A percentile compares a stretch with the other conserved stretches of the same genome.
Evolutionary conservation across 257 asterid species (phyloP).

Genomic region (Solanum megistacrolobum): DNA sequence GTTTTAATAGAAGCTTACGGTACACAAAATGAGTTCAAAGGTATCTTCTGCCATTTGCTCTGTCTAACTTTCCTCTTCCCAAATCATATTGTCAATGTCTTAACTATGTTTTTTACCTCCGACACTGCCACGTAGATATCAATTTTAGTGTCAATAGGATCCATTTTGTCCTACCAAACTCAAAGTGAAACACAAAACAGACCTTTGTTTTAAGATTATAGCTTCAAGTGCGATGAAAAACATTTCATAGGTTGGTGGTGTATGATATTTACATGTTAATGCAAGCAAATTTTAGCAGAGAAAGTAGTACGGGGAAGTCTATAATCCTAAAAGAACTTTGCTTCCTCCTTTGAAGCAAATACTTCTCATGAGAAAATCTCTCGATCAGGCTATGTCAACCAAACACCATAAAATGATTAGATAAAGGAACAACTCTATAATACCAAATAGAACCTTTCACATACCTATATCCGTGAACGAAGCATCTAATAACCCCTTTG

Average conservation of each 20-base stretch:
- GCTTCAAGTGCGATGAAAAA: neutral
- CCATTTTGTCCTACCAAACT: neutral
- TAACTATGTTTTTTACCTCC: neutral
- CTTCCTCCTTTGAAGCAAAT: neutral
- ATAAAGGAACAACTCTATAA: neutral
- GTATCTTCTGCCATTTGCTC: neutral
- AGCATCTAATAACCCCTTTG: neutral
- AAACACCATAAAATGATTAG: neutral
- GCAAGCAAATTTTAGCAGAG: neutral
- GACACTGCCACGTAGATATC: neutral
- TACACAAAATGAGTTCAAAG: neutral
- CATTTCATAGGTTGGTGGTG: neutral
- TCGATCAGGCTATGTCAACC: neutral
- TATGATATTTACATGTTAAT: neutral
- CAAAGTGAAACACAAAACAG: neutral
- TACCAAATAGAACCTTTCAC: neutral
- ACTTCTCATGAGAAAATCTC: neutral
- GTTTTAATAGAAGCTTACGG: neutral
- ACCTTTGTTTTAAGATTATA: neutral
- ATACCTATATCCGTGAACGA: neutral
- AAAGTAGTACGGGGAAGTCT: neutral
- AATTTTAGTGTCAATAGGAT: neutral
- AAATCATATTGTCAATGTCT: neutral
- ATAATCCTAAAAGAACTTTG: neutral
- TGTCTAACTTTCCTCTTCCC: neutral